Evolutionary conservation across 495 filamentous ascomycete species (phyloP), one percentile per base, ranked within the genome.

Genomic region (Trichocladium uniseriatum): DNA sequence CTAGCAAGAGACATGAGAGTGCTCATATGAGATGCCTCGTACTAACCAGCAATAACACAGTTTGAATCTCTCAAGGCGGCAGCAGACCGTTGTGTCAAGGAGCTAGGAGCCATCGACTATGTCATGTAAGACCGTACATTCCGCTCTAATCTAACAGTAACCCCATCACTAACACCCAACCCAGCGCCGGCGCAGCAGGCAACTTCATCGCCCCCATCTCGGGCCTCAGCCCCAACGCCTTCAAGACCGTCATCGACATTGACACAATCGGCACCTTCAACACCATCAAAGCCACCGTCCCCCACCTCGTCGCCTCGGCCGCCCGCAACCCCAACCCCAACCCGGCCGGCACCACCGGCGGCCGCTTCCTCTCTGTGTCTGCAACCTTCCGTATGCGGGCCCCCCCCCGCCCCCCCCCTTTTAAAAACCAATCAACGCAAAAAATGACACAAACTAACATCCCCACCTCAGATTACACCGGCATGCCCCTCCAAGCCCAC

Each of bases 171-270:
- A 28, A 31, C 19, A 15, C 16, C 36, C 15, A 32, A 18, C 44
- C 38, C 56, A 94, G 87, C 63, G 90, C 90, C 32, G 92, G 92
- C 42, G 92, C 92, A 24, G 92, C 92, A 11, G 92, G 92, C 29
- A 98, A 98, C 67, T 98, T 98, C 74, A 77, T 98, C 19, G 84
- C 91, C 6, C 84, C 91, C 1, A 87, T 97, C 55, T 71, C 81
- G 19, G 83, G 83, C 49, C 76, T 96, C 3, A 84, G 79, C 2
- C 67, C 83, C 38, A 96, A 96, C 61, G 92, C 87, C 15, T 95
- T 98, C 79, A 95, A 89, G 65, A 74, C 86, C 0, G 92, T 98
- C 35, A 89, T 98, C 54, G 92, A 98, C 38, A 98, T 98, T 58
- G 92, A 98, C 62, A 82, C 95, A 1, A 65, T 95, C 22, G 92